Percentiles rank a stretch among this genome's conserved stretches.
These are phyloP conservation scores for Trypanosoma scelopori DNA, from an alignment of 208 protist species.

Conservation along the genomic window DNA sequence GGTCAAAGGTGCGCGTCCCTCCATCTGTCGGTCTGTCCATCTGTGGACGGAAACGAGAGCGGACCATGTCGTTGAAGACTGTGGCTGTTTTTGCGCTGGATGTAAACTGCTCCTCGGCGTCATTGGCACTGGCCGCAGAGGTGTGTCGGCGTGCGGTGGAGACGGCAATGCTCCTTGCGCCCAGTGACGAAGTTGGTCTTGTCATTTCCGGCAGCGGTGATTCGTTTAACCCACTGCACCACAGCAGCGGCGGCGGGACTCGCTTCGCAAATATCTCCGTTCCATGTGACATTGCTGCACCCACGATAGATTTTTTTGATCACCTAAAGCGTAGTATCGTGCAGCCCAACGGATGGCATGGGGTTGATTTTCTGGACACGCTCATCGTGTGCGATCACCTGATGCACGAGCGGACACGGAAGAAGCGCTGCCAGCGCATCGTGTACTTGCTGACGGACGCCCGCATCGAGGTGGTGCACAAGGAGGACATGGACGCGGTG, in stretches of 20 bases:
- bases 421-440: conserved; percentile 56
- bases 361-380: conserved; percentile 77
- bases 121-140: conserved; percentile 30
- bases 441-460: conserved; percentile 91
- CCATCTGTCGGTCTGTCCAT: background rate
- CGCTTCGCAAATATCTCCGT: conserved; percentile 44
- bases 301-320: conserved; percentile 24
- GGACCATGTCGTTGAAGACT: background rate
- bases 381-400: conserved; percentile 77
- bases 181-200: conserved; percentile 68
- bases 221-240: conserved; percentile 40
- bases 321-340: conserved; percentile 20
- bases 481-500: conserved; percentile 55
- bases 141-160: conserved; percentile 36
- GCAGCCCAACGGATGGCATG: background rate
- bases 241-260: conserved; percentile 1
- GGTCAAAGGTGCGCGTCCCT: background rate
- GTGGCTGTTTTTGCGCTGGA: conserved; percentile 61
- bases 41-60: background rate
- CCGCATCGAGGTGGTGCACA: conserved; percentile 56
- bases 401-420: conserved; percentile 47
- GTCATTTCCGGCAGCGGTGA: conserved; percentile 53
- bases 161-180: conserved; percentile 50
- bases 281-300: conserved; percentile 11
- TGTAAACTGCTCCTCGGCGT: conserved; percentile 22